Evolutionary conservation across 306 rosid genomes (phyloP).

Genomic region (Myrica gale): DNA sequence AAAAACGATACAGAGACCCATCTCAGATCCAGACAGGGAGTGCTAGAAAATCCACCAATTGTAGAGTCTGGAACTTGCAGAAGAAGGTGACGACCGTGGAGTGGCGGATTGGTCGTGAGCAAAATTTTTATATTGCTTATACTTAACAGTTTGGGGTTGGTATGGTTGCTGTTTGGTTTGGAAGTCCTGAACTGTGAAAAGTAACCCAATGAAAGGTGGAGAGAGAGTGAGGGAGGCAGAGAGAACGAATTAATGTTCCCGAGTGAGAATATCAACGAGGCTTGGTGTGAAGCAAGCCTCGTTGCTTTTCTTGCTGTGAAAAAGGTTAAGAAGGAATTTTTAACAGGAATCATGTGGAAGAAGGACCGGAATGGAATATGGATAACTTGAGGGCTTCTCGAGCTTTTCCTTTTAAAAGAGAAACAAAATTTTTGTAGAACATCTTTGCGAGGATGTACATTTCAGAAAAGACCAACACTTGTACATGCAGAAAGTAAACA

Average conservation of each 20-base stretch:
- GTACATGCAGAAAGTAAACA: no score
- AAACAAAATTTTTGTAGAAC: no score
- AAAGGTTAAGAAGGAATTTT: neutral
- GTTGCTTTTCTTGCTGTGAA: constrained; percentile 11
- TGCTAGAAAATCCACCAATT: neutral
- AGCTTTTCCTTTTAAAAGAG: no score
- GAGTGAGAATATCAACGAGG: constrained; percentile 9
- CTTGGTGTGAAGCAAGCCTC: constrained; percentile 28
- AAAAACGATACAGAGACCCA: constrained; percentile 5
- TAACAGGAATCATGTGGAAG: no score
- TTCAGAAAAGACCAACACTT: no score
- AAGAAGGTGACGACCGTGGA: neutral
- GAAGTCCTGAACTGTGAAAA: constrained; percentile 21
- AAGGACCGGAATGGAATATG: no score
- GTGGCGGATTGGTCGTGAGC: neutral
- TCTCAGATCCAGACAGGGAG: constrained; percentile 36
- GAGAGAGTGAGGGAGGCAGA: constrained; percentile 14
- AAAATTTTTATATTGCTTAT: neutral
- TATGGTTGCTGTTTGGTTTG: constrained; percentile 13
- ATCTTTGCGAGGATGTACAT: no score
- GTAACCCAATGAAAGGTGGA: constrained; percentile 39
- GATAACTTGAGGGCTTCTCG: no score
- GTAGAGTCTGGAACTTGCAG: neutral
- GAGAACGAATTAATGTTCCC: neutral
- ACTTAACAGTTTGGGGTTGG: constrained; percentile 27